Evolutionary conservation across 1,284 basidiomycete species (phyloP).

Genomic region (Lignosus rhinocerotis): DNA sequence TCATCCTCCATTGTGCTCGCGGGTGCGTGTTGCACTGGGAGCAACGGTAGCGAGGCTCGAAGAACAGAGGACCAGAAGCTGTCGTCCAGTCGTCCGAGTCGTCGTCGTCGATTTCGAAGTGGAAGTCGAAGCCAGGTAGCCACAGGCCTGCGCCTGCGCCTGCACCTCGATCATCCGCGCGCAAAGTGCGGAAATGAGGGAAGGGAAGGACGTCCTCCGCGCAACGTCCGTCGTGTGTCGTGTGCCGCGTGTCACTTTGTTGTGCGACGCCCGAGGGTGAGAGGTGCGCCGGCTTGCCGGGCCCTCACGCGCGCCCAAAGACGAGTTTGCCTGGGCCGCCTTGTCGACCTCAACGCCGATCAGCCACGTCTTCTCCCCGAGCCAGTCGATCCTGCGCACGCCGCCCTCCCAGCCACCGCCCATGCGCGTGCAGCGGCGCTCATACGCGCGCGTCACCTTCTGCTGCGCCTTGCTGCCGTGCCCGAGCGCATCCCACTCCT

Average conservation of each 20-base stretch:
- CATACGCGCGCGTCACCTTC: conserved; percentile 60
- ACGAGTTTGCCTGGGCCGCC: conserved; percentile 48
- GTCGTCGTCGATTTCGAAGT: not conserved
- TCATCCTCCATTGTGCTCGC: not conserved
- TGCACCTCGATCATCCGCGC: not conserved
- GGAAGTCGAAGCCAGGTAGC: not conserved
- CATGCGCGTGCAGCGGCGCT: conserved; percentile 57
- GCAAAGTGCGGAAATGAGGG: not conserved
- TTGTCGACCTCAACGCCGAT: conserved; percentile 65
- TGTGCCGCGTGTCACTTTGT: too few species aligned
- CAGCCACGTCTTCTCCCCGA: conserved; percentile 59
- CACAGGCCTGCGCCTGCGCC: not conserved
- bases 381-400: conserved; percentile 64
- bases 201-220: not conserved
- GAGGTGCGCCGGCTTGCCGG: not conserved
- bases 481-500: conserved; percentile 65
- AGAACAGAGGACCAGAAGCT: not conserved
- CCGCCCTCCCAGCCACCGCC: conserved; percentile 70
- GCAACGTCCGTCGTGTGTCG: too few species aligned
- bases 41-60: not conserved
- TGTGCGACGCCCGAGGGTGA: not conserved
- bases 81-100: not conserved
- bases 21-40: not conserved
- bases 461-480: conserved; percentile 51
- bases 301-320: conserved; percentile 43